Percentiles rank a stretch among this genome's conserved stretches.
Evolutionary conservation across 2,329 filamentous ascomycete genomes (phyloP).

Genomic region (Aspergillus flavus): DNA sequence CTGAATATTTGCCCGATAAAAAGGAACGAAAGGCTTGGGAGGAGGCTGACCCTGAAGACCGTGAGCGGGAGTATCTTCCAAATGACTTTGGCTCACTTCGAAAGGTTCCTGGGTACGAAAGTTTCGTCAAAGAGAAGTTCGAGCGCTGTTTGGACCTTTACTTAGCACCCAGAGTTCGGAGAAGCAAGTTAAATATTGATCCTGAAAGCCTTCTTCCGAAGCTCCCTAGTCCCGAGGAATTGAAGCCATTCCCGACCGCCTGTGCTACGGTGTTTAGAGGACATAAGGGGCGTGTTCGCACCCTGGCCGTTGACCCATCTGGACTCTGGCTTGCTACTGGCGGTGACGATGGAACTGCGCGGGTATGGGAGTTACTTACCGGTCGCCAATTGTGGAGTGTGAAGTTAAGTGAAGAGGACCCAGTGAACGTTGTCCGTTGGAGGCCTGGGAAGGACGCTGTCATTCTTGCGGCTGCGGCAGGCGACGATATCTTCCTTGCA

Average conservation of each 20-base stretch:
- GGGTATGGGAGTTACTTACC: constrained; percentile 85
- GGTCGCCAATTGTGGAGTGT: constrained; percentile 86
- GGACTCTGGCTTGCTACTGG: constrained; percentile 87
- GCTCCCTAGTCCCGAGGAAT: constrained; percentile 86
- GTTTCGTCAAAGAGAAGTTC: constrained; percentile 92
- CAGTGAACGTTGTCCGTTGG: constrained; percentile 88
- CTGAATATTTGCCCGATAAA: constrained; percentile 86
- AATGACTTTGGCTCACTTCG: constrained; percentile 80
- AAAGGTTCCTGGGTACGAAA: constrained; percentile 87
- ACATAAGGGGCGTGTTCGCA: constrained; percentile 84
- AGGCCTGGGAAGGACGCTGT: constrained; percentile 78
- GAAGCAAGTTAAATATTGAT: constrained; percentile 96
- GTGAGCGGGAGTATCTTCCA: constrained; percentile 86
- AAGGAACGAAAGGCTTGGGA: constrained; percentile 86
- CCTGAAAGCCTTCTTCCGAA: constrained; percentile 90
- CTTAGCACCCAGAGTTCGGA: constrained; percentile 84
- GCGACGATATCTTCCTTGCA: constrained; percentile 83
- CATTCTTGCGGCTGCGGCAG: constrained; percentile 80
- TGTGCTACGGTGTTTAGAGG: constrained; percentile 85
- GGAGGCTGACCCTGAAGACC: constrained; percentile 81
- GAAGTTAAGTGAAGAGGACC: constrained; percentile 73
- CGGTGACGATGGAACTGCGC: constrained; percentile 89
- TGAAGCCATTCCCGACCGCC: constrained; percentile 91
- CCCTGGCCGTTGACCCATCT: constrained; percentile 80
- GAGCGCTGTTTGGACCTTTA: constrained; percentile 95